phyloP scores from a whole-genome alignment of 2,329 filamentous ascomycete genomes.

The Aureobasidium sp. region DNA sequence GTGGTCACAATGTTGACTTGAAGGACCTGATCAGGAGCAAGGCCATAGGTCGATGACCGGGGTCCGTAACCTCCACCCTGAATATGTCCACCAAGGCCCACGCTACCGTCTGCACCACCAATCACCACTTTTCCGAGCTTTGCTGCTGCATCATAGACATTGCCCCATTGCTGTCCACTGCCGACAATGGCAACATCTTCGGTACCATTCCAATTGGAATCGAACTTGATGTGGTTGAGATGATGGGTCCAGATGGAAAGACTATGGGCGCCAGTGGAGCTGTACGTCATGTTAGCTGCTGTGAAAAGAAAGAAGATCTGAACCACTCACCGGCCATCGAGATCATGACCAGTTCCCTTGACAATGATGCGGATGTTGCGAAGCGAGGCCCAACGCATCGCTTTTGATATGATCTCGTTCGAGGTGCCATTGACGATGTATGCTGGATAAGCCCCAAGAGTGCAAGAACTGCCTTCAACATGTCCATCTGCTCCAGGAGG shows the following conservation, averaged over 20 bases:
- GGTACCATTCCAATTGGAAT: not conserved
- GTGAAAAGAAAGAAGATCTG: not conserved
- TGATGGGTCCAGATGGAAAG: not conserved
- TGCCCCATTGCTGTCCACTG: not conserved
- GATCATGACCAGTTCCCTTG: not conserved
- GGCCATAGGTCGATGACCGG: constrained; percentile 14
- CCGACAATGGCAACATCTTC: not conserved
- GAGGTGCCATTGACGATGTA: not conserved
- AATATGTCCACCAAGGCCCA: constrained; percentile 16
- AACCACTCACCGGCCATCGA: not conserved
- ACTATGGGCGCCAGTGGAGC: not conserved
- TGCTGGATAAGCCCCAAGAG: not conserved
- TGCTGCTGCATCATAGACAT: not conserved
- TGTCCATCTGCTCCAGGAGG: not conserved
- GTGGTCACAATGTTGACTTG: constrained; percentile 18
- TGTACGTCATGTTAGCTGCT: not conserved
- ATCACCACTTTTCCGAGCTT: not conserved
- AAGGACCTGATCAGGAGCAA: constrained; percentile 18
- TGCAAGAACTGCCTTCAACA: not conserved
- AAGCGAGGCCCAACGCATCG: not conserved
- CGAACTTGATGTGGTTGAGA: not conserved
- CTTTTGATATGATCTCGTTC: not conserved
- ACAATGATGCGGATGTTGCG: not conserved
- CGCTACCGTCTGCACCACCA: not conserved
- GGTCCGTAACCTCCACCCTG: constrained; percentile 17